Evolutionary conservation across 2,329 filamentous ascomycete species (phyloP), one percentile per base, ranked within the genome.

Genomic region (Triangularia verruculosa): DNA sequence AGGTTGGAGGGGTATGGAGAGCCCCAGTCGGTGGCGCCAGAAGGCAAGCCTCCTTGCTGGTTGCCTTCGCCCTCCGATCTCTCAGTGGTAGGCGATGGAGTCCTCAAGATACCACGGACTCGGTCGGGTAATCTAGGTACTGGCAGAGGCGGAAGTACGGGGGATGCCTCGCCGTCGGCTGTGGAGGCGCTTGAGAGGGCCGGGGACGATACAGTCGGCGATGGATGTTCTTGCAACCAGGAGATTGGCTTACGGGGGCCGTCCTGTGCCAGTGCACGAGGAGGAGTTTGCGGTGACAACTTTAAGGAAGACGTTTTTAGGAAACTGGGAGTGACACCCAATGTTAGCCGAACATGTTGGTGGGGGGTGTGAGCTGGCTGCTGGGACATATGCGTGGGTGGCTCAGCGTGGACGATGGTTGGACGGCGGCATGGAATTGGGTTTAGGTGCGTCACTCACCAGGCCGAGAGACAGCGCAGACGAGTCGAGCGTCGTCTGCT

Each of bases 21-120:
- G 62, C 93, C 93, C 93, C 93, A 97, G 74, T 89, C 93, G 57
- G 92, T 89, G 55, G 92, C 95, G 65, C 83, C 82, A 75, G 84
- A 87, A 63, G 76, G 77, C 51, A 72, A 73, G 58, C 24, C 47
- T 24, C 25, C 61, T 30, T 60, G 64, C 62, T 79, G 78, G 68
- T 77, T 75, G 57, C 70, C 69, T 57, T 77, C 74, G 57, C 68
- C 70, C 56, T 69, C 71, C 27, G 67, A 65, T 54, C 66, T 74
- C 66, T 72, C 72, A 69, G 39, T 24, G 12, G 51, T 24, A 13
- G 22, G 51, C 15, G 81, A 79, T 53, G 85, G 83, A n/a, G 82
- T 86, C 73, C 82, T 80, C 72, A 88, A 74, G 64, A 86, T 75
- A 63, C 83, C 80, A 68, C 80, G 78, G 43, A 83, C 82, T 67